A percentile compares a stretch with the other conserved stretches of the same genome.
Conservation (phyloP, 257 asterid genomes). For the Penstemon newberryi region DNA sequence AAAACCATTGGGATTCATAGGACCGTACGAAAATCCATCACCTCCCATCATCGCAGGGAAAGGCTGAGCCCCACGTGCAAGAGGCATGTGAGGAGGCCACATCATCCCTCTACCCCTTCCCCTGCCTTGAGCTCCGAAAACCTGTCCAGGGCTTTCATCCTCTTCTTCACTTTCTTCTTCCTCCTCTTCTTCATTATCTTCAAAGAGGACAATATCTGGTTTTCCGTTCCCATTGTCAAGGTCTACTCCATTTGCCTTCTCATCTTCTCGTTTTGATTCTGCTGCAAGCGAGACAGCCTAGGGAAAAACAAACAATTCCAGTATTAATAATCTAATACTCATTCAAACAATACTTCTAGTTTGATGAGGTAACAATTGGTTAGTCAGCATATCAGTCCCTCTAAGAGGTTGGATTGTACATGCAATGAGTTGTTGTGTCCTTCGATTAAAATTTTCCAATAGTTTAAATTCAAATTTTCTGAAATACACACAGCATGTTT, state of each 20-base stretch:
- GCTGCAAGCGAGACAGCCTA: slow-evolving; percentile 75
- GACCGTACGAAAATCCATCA: slow-evolving; percentile 76
- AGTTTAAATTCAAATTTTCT: not conserved
- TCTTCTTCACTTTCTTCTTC: slow-evolving; percentile 86
- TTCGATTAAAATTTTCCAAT: not conserved
- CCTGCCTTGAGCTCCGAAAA: slow-evolving; percentile 59
- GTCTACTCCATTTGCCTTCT: slow-evolving; percentile 76
- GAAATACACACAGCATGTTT: not conserved
- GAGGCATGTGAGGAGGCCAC: slow-evolving; percentile 88
- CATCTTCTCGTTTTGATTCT: slow-evolving; percentile 82
- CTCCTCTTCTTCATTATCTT: slow-evolving; percentile 90
- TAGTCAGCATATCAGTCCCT: too few relatives aligned
- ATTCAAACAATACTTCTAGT: not conserved
- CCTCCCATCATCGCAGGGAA: slow-evolving; percentile 72
- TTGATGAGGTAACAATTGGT: too few relatives aligned
- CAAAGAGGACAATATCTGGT: slow-evolving; percentile 83
- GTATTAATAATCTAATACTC: slow-evolving; percentile 21
- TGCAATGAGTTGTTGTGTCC: not conserved
- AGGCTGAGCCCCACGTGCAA: slow-evolving; percentile 67
- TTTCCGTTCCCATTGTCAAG: slow-evolving; percentile 59
- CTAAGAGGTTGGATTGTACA: not conserved
- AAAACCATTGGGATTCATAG: slow-evolving; percentile 68
- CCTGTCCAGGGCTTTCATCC: slow-evolving; percentile 60
- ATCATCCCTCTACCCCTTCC: slow-evolving; percentile 89
- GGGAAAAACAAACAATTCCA: slow-evolving; percentile 21